Evolutionary conservation across 2,329 filamentous ascomycete genomes (phyloP).

Genomic region (Apiospora arundinis): DNA sequence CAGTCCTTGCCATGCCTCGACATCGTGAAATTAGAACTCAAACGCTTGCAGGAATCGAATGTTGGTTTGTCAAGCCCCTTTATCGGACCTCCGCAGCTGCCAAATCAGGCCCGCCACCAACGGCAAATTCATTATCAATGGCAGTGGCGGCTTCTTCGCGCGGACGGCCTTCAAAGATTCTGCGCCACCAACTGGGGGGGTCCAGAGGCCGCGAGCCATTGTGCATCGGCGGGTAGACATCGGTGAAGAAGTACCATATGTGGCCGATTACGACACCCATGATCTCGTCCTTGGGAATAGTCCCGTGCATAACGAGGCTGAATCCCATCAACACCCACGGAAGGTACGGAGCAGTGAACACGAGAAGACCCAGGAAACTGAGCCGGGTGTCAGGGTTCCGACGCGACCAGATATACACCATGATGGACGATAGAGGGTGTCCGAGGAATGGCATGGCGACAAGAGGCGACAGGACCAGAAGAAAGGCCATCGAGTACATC

Average conservation of each 20-base stretch:
- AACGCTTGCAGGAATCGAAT: constrained; percentile 19
- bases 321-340: constrained; percentile 97
- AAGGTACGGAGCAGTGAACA: constrained; percentile 92
- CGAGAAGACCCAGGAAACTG: constrained; percentile 85
- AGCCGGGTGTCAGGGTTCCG: constrained; percentile 91
- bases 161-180: constrained; percentile 74
- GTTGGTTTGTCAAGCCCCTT: constrained; percentile 21
- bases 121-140: constrained; percentile 68
- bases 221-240: constrained; percentile 93
- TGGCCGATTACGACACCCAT: constrained; percentile 95
- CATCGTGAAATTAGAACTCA: constrained; percentile 7
- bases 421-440: constrained; percentile 87
- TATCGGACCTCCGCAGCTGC: constrained; percentile 54
- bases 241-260: constrained; percentile 97
- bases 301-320: constrained; percentile 88
- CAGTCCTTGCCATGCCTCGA: constrained; percentile 15
- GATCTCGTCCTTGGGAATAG: constrained; percentile 92
- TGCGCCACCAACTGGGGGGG: constrained; percentile 87
- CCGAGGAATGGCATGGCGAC: constrained; percentile 93
- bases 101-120: constrained; percentile 62
- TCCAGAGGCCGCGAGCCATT: constrained; percentile 85
- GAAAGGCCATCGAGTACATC: constrained; percentile 79
- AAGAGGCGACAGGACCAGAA: constrained; percentile 83
- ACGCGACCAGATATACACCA: constrained; percentile 98
- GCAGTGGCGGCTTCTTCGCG: constrained; percentile 56